Base-by-base conservation (phyloP, 2,329 filamentous ascomycete genomes). In the Pezicula neosporulosa region DNA sequence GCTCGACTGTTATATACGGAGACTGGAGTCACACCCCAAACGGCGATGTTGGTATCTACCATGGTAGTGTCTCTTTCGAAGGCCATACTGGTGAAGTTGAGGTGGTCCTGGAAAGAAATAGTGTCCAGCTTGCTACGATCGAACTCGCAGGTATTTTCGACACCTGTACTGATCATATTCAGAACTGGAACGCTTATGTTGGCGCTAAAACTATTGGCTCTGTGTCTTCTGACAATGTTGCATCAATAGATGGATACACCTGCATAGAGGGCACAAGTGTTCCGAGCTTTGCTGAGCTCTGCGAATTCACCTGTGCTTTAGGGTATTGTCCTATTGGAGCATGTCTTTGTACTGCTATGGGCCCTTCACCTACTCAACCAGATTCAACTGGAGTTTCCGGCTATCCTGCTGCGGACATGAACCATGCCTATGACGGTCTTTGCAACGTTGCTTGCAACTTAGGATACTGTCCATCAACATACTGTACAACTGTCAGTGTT, bases 181-280 rank as follows among this genome's bases (percentile, higher is more conserved):
- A 60, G 13, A 72, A 72, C 56, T 70, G 60, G 56, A 72, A 72
- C 57, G 63, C 69, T 5, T 69, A 63, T 62, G 68, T 71, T 10
- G 66, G 65, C n/a, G 62, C 53, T 47, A 54, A 58, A 7, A 45
- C n/a, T 37, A 35, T 41, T 12, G 35, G 3, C 18, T 30, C 46
- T n/a, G 33, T 41, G 12, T 12, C 36, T 13, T 45, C 50, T 15
- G 55, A 36, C 7, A 44, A 49, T 6, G 46, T 44, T 15, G 27
- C 51, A 12, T 21, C 39, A 12, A 8, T 61, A 3, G 21, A 19
- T 5, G 49, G 57, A 2, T 47, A 55, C n/a, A 51, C 28, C 7
- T 67, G 64, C 46, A 52, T 65, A 24, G 30, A 54, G 0, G 65
- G 66, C 1, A 58, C 48, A 12, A 60, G 56, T 2, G 15, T 19